Evolutionary conservation across 306 rosid species (phyloP), one percentile per base, ranked within the genome.

Genomic region (Dryas octopetala): DNA sequence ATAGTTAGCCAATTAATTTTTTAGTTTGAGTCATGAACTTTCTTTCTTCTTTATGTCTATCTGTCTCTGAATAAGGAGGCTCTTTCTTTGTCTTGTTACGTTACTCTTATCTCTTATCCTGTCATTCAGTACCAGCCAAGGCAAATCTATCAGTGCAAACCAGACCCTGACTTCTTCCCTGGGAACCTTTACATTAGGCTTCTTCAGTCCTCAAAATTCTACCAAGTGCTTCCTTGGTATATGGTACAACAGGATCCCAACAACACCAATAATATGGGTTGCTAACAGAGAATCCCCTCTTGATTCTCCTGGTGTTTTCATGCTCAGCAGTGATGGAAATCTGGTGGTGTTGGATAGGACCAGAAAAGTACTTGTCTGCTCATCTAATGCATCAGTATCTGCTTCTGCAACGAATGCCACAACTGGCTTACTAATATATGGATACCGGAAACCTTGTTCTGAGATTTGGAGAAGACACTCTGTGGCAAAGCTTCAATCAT

Each of bases 251-350:
- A 64, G 12, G 3, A 41, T 16, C 28, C 68, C 68, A 41, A 9
- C 15, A 1, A 64, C 5, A 40, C 14, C 50, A 1, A 3, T 64
- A 15, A 86, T 89, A 16, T 91, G 97, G 97, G 83, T 91, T 48
- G 94, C 94, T 6, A 91, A 89, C 68, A 88, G 89, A 77, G 78
- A 85, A 63, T 53, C 0, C 32, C 89, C 89, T 0, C 65, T 88
- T 5, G 85, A 83, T 66, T 23, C 49, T 5, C 48, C 80, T 0
- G 80, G 80, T 12, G 50, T 75, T 17, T 70, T 75, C 12, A 61
- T 61, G 15, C n/a, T 80, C 48, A 3, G 41, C 68, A 15, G 13
- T 0, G 66, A 74, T 4, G 78, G 82, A 12, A 80, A 80, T 53
- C 80, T 80, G 28, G 64, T 17, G 2, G 47, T 75, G 50, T 43